Evolutionary conservation across 257 asterid species (phyloP), one percentile per base, ranked within the genome.

Genomic region (Forsythia viridissima): DNA sequence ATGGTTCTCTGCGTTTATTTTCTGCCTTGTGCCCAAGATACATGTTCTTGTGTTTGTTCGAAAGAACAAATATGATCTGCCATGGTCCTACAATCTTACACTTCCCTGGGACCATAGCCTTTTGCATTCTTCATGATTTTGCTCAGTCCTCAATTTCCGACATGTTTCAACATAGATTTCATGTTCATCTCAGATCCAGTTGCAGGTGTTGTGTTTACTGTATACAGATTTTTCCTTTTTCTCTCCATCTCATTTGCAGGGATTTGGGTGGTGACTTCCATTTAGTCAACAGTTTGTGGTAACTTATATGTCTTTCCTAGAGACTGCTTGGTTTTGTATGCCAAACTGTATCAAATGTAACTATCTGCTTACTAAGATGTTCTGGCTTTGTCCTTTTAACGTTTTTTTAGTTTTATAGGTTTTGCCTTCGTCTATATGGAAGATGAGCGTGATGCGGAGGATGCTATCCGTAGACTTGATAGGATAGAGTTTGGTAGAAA

Each of bases 401-500:
- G 37, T 34, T 63, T 77, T 30, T 30, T 81, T 77, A 79, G 46
- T 73, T 82, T 83, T 82, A 43, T 79, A 94, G 99, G 98, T 75
- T 94, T 90, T 87, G 99, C 99, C 73, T 94, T 94, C 55, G 76
- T 94, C 80, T 91, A 94, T 61, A 94, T 94, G 98, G 98, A 91
- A 86, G 99, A 95, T 76, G 99, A 93, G 79, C 95, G 91, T 43
- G 99, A 92, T 84, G 99, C 95, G 75, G 98, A 92, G 76, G 98
- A 91, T 82, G 98, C 99, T 13, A 90, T 95, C 11, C 80, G 97
- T 82, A 93, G 89, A 78, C 97, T 95, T 39, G 99, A 95, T 88
- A 80, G 93, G 83, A 85, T 87, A 65, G 97, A 93, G 80, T 95
- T 95, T 77, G 99, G 99, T 79, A 87, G 90, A 81, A 93, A 90